Base-by-base conservation (phyloP, 495 filamentous ascomycete species). In the Ramalina peruviana region DNA sequence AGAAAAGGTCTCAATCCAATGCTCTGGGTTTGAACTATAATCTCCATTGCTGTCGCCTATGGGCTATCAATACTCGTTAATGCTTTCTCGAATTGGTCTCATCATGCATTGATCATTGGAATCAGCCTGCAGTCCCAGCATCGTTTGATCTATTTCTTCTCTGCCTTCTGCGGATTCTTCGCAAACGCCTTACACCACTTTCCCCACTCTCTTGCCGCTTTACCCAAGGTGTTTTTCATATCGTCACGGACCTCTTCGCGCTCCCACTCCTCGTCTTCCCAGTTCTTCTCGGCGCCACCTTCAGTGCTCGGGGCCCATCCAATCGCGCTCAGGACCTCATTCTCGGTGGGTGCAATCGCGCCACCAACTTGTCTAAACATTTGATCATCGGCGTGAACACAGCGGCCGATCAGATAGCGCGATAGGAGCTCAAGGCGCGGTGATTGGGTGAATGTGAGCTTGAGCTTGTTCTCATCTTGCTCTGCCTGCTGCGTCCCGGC, bases 221-320 rank as follows among this genome's bases (percentile, higher is more conserved):
- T 69, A 15, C 53, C 46, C 60, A 68, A 53, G 3, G 47, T 49
- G 19, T 48, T 52, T 44, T 42, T 61, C 40, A 68, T 41, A 54
- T 68, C 65, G 11, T 64, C 62, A 54, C 60, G 62, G 15, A 63
- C 65, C 54, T 66, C 65, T 19, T 45, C 49, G 26, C 55, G 52
- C 53, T 69, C 66, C 60, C 61, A 67, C 50, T 59, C 47, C 55
- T 68, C 65, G 42, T 69, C 65, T 43, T 67, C 65, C 53, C 63
- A 62, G 45, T 68, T 65, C 53, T 51, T 49, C 23, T 50, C 53
- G 19, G 9, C 33, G 3, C 56, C 54, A 6, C 65, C 57, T 21
- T 47, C 50, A n/a, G 52, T 53, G 19, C 40, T 46, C 10, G 66
- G 62, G n/a, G 56, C 47, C 66, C 66, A 69, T 9, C 65, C 66